Evolutionary conservation across 805 yeast genomes (phyloP), one percentile per base, ranked within the genome.

Genomic region (Yamadazyma phyllophila): DNA sequence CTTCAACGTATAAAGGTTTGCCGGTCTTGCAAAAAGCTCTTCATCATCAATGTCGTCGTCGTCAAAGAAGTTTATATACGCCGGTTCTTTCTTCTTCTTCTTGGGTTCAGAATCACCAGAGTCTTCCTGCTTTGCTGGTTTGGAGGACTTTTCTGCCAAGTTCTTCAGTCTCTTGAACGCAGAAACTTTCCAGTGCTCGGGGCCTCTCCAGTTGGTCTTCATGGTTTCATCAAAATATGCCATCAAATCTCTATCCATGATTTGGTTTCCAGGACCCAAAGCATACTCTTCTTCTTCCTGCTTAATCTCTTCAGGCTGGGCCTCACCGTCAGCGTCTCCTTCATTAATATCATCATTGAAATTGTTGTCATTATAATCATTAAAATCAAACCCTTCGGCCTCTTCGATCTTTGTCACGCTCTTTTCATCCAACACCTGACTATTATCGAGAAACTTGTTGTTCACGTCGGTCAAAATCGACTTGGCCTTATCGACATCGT

Each of bases 141-240:
- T 42, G 51, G 41, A 17, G 36, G 52, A 37, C n/a, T n/a, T 29
- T 15, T 51, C 58, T 10, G 51, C 53, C 11, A 66, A 39, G 16
- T 57, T 61, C 47, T 66, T 68, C 24, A 67, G 53, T 52, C 73
- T 73, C 55, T 80, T 83, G 39, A 84, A 62, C 11, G 80, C 77
- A 35, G 77, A 69, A 9, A 92, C 85, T 63, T 85, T 86, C 97
- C 97, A 92, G 65, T 88, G 95, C 52, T 88, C 92, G 11, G 76
- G 86, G 7, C 97, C 97, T 26, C 95, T 78, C 97, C 97, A 91
- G 60, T 81, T 85, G 27, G 73, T 67, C 46, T 74, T 78, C 64
- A 88, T 72, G 15, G 81, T 75, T 43, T 81, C 82, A 60, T 90
- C 96, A 63, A 89, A 89, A 60, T 88, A 85, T 2, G 90, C 85